Percentiles rank a stretch among this genome's conserved stretches.
These are phyloP conservation scores for Xylariaceae sp. DNA, from an alignment of 2,329 filamentous ascomycete genomes.

Conservation along the genomic window DNA sequence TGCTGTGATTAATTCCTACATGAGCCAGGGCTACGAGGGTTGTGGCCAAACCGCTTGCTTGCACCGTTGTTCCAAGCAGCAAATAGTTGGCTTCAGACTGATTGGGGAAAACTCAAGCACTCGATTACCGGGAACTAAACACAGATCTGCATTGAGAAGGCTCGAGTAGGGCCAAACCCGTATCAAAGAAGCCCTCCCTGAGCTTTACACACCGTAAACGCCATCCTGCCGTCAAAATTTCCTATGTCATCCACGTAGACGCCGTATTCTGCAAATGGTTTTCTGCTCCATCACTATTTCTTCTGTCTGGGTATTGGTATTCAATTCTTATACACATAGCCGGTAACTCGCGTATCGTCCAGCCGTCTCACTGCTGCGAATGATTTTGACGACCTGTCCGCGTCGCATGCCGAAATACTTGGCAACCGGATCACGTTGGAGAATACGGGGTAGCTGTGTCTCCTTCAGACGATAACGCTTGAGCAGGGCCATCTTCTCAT, in stretches of 20 bases:
- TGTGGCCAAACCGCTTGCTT: too few relatives aligned
- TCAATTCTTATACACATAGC: constrained; percentile 61
- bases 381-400: constrained; percentile 98
- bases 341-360: constrained; percentile 96
- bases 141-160: constrained; percentile 13
- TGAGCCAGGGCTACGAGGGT: too few relatives aligned
- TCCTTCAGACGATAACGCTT: constrained; percentile 95
- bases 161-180: constrained; percentile 8
- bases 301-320: not conserved
- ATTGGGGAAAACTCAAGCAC: not conserved
- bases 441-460: constrained; percentile 92
- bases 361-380: constrained; percentile 92
- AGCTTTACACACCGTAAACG: constrained; percentile 29
- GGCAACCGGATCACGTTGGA: constrained; percentile 90
- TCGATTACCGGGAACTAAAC: constrained; percentile 6
- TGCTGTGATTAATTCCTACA: not conserved
- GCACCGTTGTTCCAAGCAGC: not conserved
- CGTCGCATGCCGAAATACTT: constrained; percentile 89
- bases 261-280: constrained; percentile 30
- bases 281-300: constrained; percentile 18
- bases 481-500: constrained; percentile 87
- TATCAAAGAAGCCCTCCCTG: constrained; percentile 14
- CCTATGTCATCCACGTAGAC: constrained; percentile 33
- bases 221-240: constrained; percentile 28
- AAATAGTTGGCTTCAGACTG: not conserved